Conservation (phyloP, 192 early-diverging fungal species). For the Mortierella antarctica region DNA sequence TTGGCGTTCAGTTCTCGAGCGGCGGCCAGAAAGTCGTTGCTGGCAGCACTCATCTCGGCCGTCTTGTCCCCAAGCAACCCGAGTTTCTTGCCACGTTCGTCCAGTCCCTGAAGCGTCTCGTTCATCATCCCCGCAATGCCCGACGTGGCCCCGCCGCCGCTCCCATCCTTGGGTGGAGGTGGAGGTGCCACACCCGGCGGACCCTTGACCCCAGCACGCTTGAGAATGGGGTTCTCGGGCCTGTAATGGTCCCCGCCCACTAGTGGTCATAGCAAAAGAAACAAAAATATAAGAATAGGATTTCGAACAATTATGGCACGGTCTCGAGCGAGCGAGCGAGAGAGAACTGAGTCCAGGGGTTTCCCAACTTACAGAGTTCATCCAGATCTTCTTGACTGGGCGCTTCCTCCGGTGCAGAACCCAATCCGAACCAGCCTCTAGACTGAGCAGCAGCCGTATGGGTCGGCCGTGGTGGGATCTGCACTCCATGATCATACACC, state of each 20-base stretch:
- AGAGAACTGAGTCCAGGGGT: neutral
- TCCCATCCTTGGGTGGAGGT: neutral
- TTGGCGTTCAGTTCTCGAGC: conserved; percentile 69
- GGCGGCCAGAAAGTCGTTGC: conserved; percentile 65
- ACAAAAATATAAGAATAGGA: neutral
- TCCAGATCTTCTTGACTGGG: conserved; percentile 39
- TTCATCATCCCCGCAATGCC: conserved; percentile 25
- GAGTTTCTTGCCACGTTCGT: conserved; percentile 76
- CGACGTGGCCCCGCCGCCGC: neutral
- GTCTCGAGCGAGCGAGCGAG: neutral
- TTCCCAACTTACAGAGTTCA: conserved; percentile 27
- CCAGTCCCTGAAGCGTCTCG: conserved; percentile 53
- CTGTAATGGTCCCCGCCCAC: conserved; percentile 37
- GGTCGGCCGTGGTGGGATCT: conserved; percentile 32
- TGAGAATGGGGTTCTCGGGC: conserved; percentile 37
- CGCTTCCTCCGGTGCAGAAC: conserved; percentile 9
- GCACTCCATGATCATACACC: conserved; percentile 32
- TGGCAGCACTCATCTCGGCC: conserved; percentile 62
- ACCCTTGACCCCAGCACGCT: conserved; percentile 37
- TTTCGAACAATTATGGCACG: neutral
- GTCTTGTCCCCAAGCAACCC: conserved; percentile 67
- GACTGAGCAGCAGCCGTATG: neutral
- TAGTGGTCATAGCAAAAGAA: neutral
- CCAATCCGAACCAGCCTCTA: conserved; percentile 21
- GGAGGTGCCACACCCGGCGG: conserved; percentile 1